phyloP scores from a whole-genome alignment of 352 stramenopile species.

The Halophytophthora polymorphica region DNA sequence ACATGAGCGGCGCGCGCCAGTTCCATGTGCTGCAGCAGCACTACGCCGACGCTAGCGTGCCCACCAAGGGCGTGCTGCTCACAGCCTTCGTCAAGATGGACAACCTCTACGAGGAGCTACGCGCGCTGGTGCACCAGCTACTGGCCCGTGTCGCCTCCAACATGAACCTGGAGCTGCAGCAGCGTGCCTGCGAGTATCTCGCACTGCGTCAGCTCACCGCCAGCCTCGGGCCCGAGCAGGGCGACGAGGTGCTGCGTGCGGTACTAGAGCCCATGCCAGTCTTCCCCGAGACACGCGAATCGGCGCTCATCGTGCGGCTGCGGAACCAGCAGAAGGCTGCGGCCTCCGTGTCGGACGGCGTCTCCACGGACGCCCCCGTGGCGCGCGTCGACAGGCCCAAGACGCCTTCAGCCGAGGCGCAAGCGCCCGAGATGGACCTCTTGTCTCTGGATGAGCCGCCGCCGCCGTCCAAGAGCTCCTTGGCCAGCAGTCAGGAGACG shows the following conservation, averaged over 20 bases:
- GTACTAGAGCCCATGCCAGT: slow-evolving; percentile 97
- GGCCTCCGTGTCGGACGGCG: slow-evolving; percentile 11
- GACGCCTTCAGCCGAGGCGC: slow-evolving; percentile 13
- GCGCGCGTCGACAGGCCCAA: slow-evolving; percentile 9
- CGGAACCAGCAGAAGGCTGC: slow-evolving; percentile 65
- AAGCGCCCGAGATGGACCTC: slow-evolving; percentile 31
- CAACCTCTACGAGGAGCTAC: slow-evolving; percentile 80
- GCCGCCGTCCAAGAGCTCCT: slow-evolving; percentile 17
- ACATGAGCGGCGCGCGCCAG: slow-evolving; percentile 91
- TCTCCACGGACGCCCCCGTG: slow-evolving; percentile 5
- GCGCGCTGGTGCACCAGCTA: slow-evolving; percentile 85
- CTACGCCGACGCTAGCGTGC: slow-evolving; percentile 81
- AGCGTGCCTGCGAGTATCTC: slow-evolving; percentile 96
- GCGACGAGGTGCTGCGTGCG: slow-evolving; percentile 86
- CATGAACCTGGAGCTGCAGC: slow-evolving; percentile 97
- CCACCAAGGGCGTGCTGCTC: slow-evolving; percentile 93
- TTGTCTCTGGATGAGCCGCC: slow-evolving; percentile 46
- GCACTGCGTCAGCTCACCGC: slow-evolving; percentile 78
- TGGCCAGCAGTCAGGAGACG: slow-evolving; percentile 20
- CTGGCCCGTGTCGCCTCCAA: slow-evolving; percentile 93
- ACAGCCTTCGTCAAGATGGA: slow-evolving; percentile 97
- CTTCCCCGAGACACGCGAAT: slow-evolving; percentile 92
- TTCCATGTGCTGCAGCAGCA: slow-evolving; percentile 97
- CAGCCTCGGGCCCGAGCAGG: slow-evolving; percentile 20
- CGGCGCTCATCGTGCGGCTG: slow-evolving; percentile 61